phyloP scores from a whole-genome alignment of 2,329 filamentous ascomycete genomes.

The Paracamarosporium sp. region DNA sequence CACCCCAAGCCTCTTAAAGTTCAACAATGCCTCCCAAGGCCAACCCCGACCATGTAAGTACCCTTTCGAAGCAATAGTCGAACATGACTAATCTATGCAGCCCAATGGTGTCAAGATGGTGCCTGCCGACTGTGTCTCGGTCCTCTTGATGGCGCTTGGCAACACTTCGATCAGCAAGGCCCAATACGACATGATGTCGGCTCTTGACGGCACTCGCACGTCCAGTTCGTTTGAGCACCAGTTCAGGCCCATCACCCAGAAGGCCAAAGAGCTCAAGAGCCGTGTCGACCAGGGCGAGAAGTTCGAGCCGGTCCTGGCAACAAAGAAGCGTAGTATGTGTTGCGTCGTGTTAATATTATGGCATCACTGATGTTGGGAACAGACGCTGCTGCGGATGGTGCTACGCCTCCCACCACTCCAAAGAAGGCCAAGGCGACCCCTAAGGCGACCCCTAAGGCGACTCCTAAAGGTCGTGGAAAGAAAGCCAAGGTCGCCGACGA shows the following conservation, averaged over 20 bases:
- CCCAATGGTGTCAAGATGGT: constrained; percentile 1
- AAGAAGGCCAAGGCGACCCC: constrained; percentile 27
- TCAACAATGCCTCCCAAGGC: neutral
- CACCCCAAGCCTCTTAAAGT: neutral
- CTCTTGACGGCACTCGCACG: constrained; percentile 33
- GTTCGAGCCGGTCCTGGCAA: constrained; percentile 28
- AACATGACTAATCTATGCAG: no score
- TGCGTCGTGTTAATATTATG: neutral
- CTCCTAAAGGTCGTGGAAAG: constrained; percentile 20
- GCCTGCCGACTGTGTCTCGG: constrained; percentile 29
- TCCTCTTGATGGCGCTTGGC: constrained; percentile 31
- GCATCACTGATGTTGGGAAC: neutral
- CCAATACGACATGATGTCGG: constrained; percentile 37
- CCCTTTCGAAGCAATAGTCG: neutral
- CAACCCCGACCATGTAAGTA: neutral
- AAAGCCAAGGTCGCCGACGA: constrained; percentile 8
- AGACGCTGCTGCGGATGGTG: constrained; percentile 9
- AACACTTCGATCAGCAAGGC: constrained; percentile 20
- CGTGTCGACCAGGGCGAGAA: constrained; percentile 30
- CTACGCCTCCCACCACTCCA: constrained; percentile 19
- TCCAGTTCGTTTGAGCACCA: constrained; percentile 33
- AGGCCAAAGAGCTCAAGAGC: constrained; percentile 37
- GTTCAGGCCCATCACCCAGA: constrained; percentile 29
- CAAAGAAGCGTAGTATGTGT: constrained; percentile 32
- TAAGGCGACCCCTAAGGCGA: constrained; percentile 20